phyloP scores from a whole-genome alignment of 2,329 filamentous ascomycete species.

The Cytospora leucostoma region DNA sequence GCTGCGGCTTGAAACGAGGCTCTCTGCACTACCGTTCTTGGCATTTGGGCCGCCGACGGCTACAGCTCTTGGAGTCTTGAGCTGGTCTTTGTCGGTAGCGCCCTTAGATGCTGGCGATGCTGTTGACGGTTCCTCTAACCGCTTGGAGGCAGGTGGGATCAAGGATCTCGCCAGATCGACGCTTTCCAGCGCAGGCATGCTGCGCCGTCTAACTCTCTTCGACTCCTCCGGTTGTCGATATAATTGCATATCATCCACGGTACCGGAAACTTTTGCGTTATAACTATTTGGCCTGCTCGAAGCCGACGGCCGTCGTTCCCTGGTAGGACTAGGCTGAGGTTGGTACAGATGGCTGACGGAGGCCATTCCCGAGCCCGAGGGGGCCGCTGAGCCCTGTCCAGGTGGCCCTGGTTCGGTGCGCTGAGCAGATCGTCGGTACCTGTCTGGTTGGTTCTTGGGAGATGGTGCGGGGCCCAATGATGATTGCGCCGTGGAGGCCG shows the following conservation, averaged over 20 bases:
- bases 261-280: slow-evolving; percentile 49
- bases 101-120: slow-evolving; percentile 37
- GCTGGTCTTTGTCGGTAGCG: slow-evolving; percentile 41
- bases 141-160: slow-evolving; percentile 42
- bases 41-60: slow-evolving; percentile 39
- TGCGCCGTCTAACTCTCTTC: slow-evolving; percentile 78
- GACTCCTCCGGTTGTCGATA: slow-evolving; percentile 64
- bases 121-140: slow-evolving; percentile 38
- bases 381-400: slow-evolving; percentile 41
- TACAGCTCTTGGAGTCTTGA: slow-evolving; percentile 40
- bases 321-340: slow-evolving; percentile 39
- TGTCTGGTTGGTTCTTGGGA: slow-evolving; percentile 73
- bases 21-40: slow-evolving; percentile 64
- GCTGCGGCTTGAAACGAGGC: slow-evolving; percentile 59
- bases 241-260: slow-evolving; percentile 69
- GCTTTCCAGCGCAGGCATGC: slow-evolving; percentile 68
- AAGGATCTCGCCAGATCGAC: slow-evolving; percentile 44
- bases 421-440: slow-evolving; percentile 71
- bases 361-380: slow-evolving; percentile 57
- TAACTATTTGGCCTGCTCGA: slow-evolving; percentile 55
- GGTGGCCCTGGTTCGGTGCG: slow-evolving; percentile 52
- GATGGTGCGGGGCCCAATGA: slow-evolving; percentile 59
- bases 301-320: slow-evolving; percentile 40
- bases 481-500: slow-evolving; percentile 46
- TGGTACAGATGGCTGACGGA: slow-evolving; percentile 58